Evolutionary conservation across 2,329 filamentous ascomycete species (phyloP), one percentile per base, ranked within the genome.

Genomic region (Elsinoe perseae): DNA sequence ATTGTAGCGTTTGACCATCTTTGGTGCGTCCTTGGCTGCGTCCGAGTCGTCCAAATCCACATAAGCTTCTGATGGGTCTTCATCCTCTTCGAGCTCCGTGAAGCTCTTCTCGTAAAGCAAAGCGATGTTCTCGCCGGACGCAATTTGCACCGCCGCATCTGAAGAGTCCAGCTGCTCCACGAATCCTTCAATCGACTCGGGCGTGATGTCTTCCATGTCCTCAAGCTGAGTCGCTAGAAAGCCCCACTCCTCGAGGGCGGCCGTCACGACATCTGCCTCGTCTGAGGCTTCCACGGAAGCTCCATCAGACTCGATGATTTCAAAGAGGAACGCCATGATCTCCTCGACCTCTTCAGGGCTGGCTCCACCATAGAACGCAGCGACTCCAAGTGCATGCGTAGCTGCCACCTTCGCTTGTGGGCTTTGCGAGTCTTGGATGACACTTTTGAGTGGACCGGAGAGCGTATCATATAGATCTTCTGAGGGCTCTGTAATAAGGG

Each of bases 121-220:
- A 0, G 89, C 89, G 58, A 95, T 90, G 68, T 88, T 88, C 65
- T 86, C 81, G 2, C 86, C 89, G 0, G 89, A 86, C 2, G 85
- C 82, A 44, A 89, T 82, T 65, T 93, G 88, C 1, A 95, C 87
- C 7, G 80, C 75, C 0, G 83, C 75, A 58, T 89, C 84, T 28
- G 77, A 77, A 67, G 86, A 89, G 58, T 91, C 84, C 16, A 95
- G 84, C 70, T 95, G 90, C 48, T 95, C 89, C 40, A 88, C 83
- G 63, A 95, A 89, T 1, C 85, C 84, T 54, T 93, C 86, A 64
- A 93, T 80, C 14, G 87, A 85, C 25, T 81, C 73, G 61, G 89
- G 84, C 28, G 85, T 88, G 59, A 83, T 78, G 14, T 80, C 79
- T 62, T 87, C 82, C 42, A 90, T 76, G 64, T 92, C 87, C 2